Evolutionary conservation across 495 filamentous ascomycete species (phyloP).

Genomic region (Aspergillus coremiiformis): DNA sequence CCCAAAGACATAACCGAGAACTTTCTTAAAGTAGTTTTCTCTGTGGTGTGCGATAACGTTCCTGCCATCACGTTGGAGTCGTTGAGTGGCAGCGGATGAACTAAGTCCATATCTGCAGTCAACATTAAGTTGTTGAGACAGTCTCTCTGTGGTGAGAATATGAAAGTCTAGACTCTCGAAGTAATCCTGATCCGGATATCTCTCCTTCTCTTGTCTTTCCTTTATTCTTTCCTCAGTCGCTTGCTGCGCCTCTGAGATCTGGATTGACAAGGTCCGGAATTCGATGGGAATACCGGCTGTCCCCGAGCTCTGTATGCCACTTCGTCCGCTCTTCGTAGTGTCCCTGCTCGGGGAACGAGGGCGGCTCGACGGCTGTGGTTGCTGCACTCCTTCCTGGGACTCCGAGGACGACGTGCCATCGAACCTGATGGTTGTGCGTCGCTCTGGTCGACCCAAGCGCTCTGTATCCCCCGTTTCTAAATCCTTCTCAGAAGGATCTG

Average conservation of each 20-base stretch:
- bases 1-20: slow-evolving; percentile 62
- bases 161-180: slow-evolving; percentile 39
- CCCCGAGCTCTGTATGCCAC: not conserved
- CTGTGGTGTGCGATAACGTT: slow-evolving; percentile 55
- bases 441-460: slow-evolving; percentile 12
- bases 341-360: slow-evolving; percentile 21
- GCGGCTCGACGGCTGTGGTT: slow-evolving; percentile 12
- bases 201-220: slow-evolving; percentile 17
- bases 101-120: slow-evolving; percentile 25
- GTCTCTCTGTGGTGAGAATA: slow-evolving; percentile 17
- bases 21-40: slow-evolving; percentile 48
- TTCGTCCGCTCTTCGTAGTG: slow-evolving; percentile 19
- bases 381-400: slow-evolving; percentile 7
- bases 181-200: slow-evolving; percentile 30
- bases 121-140: slow-evolving; percentile 31
- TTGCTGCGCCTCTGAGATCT: slow-evolving; percentile 36
- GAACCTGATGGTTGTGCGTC: slow-evolving; percentile 17
- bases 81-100: slow-evolving; percentile 26
- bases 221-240: slow-evolving; percentile 17
- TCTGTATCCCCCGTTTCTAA: slow-evolving; percentile 4
- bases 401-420: slow-evolving; percentile 8
- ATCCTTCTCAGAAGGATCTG: not conserved
- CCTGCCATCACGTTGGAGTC: slow-evolving; percentile 48
- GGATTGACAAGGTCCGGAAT: slow-evolving; percentile 41
- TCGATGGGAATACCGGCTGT: slow-evolving; percentile 32